These are phyloP conservation scores for Puccinia horiana DNA, from an alignment of 1,284 basidiomycete genomes.

Conservation along the genomic window DNA sequence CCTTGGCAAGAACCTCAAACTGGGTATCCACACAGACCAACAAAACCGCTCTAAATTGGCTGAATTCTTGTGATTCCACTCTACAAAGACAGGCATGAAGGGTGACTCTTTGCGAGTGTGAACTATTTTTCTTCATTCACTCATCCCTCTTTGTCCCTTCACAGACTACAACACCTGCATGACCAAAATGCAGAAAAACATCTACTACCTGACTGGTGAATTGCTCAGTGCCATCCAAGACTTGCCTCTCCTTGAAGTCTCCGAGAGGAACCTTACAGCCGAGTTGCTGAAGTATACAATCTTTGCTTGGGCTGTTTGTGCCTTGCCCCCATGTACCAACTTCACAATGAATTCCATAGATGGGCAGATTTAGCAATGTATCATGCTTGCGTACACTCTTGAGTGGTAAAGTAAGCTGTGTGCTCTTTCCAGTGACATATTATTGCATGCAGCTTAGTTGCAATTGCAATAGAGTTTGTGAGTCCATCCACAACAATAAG, in stretches of 20 bases:
- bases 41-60: constrained; percentile 99
- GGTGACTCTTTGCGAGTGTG: constrained; percentile 62
- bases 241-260: constrained; percentile 98
- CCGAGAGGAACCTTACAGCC: constrained; percentile 29
- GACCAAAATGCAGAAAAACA: constrained; percentile 98
- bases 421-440: neutral
- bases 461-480: constrained; percentile 18
- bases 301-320: constrained; percentile 15
- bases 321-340: neutral
- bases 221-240: constrained; percentile 86
- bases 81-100: constrained; percentile 96
- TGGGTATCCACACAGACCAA: constrained; percentile 99
- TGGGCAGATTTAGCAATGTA: constrained; percentile 46
- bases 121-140: neutral
- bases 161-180: constrained; percentile 98
- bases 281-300: constrained; percentile 21
- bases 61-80: constrained; percentile 98
- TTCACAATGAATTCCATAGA: constrained; percentile 32
- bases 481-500: no score
- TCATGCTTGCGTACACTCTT: constrained; percentile 11
- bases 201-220: constrained; percentile 95
- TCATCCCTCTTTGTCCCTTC: neutral
- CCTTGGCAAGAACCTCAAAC: constrained; percentile 91
- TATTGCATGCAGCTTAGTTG: neutral
- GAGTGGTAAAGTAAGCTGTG: neutral